phyloP scores from a whole-genome alignment of 2,329 filamentous ascomycete species.

The Ilyonectria sp. region DNA sequence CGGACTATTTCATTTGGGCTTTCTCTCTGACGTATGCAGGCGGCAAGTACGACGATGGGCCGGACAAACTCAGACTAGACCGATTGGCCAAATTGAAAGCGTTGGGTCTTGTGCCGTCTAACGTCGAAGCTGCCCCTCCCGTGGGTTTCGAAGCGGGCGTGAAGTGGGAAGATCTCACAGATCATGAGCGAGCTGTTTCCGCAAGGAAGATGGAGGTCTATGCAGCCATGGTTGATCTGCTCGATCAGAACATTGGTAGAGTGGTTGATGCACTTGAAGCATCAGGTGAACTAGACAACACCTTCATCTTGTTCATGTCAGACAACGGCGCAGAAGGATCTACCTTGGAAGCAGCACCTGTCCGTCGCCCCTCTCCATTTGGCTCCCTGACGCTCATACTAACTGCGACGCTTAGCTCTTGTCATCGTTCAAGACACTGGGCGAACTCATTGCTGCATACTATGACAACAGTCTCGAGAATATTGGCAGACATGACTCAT shows the following conservation, averaged over 20 bases:
- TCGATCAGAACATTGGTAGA: slow-evolving; percentile 68
- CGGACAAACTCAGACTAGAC: not conserved
- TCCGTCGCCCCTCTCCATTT: no score
- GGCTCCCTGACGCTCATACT: no score
- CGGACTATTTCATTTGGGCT: no score
- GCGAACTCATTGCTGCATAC: slow-evolving; percentile 49
- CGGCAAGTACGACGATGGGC: not conserved
- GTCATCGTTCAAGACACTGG: no score
- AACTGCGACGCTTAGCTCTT: no score
- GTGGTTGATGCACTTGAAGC: slow-evolving; percentile 64
- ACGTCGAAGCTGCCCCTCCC: no score
- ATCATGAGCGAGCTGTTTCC: slow-evolving; percentile 27
- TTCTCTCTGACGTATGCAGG: no score
- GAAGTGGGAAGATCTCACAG: slow-evolving; percentile 10
- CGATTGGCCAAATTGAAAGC: not conserved
- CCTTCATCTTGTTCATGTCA: slow-evolving; percentile 68
- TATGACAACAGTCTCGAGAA: slow-evolving; percentile 65
- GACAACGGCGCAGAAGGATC: slow-evolving; percentile 71
- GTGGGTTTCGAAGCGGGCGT: no score
- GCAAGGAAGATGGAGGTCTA: slow-evolving; percentile 61
- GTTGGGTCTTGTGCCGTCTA: no score
- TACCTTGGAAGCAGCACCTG: slow-evolving; percentile 70
- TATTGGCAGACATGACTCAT: slow-evolving; percentile 68
- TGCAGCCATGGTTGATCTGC: slow-evolving; percentile 70
- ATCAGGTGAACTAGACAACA: slow-evolving; percentile 67